Evolutionary conservation across 108 stramenopile genomes (phyloP).

Genomic region (Aurantiochytrium sp.): DNA sequence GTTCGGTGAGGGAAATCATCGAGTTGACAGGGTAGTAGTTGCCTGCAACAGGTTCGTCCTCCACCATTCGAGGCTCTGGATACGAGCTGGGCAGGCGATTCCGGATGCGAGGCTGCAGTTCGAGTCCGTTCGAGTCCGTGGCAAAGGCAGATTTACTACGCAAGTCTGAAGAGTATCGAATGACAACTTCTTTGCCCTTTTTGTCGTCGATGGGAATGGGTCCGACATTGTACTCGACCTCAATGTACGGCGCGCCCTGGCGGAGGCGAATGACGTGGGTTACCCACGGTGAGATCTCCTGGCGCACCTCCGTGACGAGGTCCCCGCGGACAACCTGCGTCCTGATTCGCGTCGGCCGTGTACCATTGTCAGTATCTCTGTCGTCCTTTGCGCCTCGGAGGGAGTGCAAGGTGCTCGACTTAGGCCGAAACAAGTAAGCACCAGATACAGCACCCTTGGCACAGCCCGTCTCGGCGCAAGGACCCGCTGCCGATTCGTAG

Average conservation of each 20-base stretch:
- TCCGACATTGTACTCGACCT: constrained; percentile 80
- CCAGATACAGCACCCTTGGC: constrained; percentile 45
- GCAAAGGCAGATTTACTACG: constrained; percentile 60
- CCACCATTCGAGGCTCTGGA: constrained; percentile 58
- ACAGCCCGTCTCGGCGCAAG: neutral
- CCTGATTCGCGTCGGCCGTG: neutral
- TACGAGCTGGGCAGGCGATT: constrained; percentile 38
- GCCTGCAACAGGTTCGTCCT: constrained; percentile 77
- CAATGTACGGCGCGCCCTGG: constrained; percentile 58
- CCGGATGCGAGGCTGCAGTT: constrained; percentile 67
- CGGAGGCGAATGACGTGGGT: constrained; percentile 65
- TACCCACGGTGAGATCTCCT: constrained; percentile 71
- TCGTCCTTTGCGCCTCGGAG: neutral
- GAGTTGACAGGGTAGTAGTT: constrained; percentile 93
- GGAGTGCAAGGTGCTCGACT: constrained; percentile 14
- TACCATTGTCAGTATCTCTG: too few relatives aligned
- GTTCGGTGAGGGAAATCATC: constrained; percentile 74
- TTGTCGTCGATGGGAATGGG: constrained; percentile 73
- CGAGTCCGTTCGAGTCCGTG: constrained; percentile 92
- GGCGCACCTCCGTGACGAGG: constrained; percentile 61
- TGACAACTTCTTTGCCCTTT: constrained; percentile 59
- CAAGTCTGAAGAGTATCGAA: constrained; percentile 58
- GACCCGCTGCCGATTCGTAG: neutral
- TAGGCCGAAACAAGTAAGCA: constrained; percentile 90
- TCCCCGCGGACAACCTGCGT: constrained; percentile 22